These are phyloP conservation scores for Trichoderma sp. DNA, from an alignment of 2,329 filamentous ascomycete genomes.

Conservation along the genomic window DNA sequence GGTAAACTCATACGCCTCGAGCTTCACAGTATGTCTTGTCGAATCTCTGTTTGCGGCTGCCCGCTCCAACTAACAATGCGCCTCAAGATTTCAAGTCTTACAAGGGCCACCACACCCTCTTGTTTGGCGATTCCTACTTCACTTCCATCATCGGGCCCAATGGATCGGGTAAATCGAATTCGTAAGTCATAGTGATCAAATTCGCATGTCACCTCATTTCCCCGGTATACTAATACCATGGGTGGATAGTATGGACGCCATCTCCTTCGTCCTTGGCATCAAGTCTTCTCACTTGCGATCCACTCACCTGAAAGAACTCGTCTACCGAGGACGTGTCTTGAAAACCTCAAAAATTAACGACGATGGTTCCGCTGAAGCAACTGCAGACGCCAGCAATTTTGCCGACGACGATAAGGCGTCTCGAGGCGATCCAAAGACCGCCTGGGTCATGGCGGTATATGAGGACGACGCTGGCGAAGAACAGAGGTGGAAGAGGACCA, in stretches of 20 bases:
- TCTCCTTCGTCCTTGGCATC: slow-evolving; percentile 97
- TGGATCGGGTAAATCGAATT: slow-evolving; percentile 99
- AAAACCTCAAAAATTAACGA: slow-evolving; percentile 91
- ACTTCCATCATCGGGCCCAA: slow-evolving; percentile 99
- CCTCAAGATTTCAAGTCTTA: slow-evolving; percentile 94
- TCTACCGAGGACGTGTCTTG: slow-evolving; percentile 92
- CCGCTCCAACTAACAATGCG: neutral
- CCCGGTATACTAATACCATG: neutral
- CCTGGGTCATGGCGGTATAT: slow-evolving; percentile 99
- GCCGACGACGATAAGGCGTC: slow-evolving; percentile 62
- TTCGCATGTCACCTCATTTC: neutral
- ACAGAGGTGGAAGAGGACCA: slow-evolving; percentile 92
- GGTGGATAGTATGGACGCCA: slow-evolving; percentile 83
- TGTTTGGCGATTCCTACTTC: slow-evolving; percentile 98
- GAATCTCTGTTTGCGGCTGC: neutral
- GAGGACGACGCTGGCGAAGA: slow-evolving; percentile 95
- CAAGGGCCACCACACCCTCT: slow-evolving; percentile 89
- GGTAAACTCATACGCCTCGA: slow-evolving; percentile 94
- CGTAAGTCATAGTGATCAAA: slow-evolving; percentile 53
- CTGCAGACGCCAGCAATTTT: slow-evolving; percentile 61
- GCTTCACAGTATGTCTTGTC: slow-evolving; percentile 71
- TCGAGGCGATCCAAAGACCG: slow-evolving; percentile 84
- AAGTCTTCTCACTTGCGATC: slow-evolving; percentile 98
- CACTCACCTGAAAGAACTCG: slow-evolving; percentile 86
- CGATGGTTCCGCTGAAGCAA: slow-evolving; percentile 70